A percentile compares a stretch with the other conserved stretches of the same genome.
phyloP scores from a whole-genome alignment of 331 rosid species.

The Malus hybrid region DNA sequence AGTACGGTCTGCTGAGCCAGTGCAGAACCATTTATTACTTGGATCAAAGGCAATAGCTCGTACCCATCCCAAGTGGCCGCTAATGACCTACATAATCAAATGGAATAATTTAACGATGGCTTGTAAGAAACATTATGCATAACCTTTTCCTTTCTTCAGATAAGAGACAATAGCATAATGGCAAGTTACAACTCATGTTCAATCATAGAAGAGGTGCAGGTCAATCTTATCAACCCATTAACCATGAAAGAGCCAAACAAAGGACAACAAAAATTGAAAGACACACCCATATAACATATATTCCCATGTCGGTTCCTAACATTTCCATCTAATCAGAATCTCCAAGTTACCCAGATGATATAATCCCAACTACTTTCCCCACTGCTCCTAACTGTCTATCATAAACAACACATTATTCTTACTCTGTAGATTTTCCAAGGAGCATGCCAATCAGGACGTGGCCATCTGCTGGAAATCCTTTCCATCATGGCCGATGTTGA shows the following conservation, averaged over 20 bases:
- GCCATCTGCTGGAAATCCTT: slow-evolving; percentile 98
- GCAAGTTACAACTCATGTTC: not conserved
- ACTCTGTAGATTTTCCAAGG: slow-evolving; percentile 99
- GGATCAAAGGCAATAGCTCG: slow-evolving; percentile 94
- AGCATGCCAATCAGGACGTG: slow-evolving; percentile 94
- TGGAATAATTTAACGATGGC: not conserved
- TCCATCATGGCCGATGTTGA: slow-evolving; percentile 91
- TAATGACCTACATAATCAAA: slow-evolving; percentile 62
- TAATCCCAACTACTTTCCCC: not conserved
- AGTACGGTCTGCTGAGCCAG: slow-evolving; percentile 99
- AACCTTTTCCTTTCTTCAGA: not conserved
- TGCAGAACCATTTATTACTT: slow-evolving; percentile 93
- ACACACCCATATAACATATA: not conserved
- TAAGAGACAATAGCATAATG: not conserved
- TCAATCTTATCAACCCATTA: not conserved
- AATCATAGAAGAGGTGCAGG: not conserved
- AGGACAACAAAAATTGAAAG: not conserved
- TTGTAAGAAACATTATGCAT: not conserved
- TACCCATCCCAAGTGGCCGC: slow-evolving; percentile 99
- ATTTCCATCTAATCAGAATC: not conserved
- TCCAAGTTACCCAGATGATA: not conserved
- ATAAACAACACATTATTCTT: not conserved
- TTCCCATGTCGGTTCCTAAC: not conserved
- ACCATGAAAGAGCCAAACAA: not conserved
- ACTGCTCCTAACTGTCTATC: not conserved